Evolutionary conservation across 2,329 filamentous ascomycete species (phyloP).

Genomic region (Microdochium paspali): DNA sequence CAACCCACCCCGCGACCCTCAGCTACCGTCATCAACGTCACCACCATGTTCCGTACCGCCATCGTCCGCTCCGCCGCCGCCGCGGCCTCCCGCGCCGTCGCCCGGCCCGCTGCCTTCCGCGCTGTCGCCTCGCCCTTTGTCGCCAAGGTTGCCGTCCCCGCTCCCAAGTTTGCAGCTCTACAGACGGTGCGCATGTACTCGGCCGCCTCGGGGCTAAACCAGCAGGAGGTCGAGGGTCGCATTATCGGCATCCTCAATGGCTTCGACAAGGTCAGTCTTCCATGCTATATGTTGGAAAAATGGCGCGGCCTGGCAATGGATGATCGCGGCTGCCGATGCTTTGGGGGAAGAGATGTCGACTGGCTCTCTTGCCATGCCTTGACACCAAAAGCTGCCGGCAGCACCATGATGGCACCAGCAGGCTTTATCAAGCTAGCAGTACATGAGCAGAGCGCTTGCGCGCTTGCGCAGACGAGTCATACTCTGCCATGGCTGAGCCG

Average conservation of each 20-base stretch:
- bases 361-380: too few relatives aligned
- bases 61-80: constrained; percentile 71
- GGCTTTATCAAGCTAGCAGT: too few relatives aligned
- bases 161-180: constrained; percentile 46
- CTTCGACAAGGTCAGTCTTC: constrained; percentile 76
- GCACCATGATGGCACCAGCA: too few relatives aligned
- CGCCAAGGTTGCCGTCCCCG: constrained; percentile 50
- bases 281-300: too few relatives aligned
- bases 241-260: constrained; percentile 90
- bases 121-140: constrained; percentile 44
- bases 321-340: too few relatives aligned
- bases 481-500: too few relatives aligned
- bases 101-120: constrained; percentile 48
- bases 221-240: constrained; percentile 80
- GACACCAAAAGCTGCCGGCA: too few relatives aligned
- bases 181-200: constrained; percentile 78
- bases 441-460: too few relatives aligned
- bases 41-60: constrained; percentile 82
- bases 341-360: too few relatives aligned
- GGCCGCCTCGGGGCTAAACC: constrained; percentile 65
- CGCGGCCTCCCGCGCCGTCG: constrained; percentile 41
- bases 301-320: too few relatives aligned
- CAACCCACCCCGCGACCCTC: background rate
- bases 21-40: constrained; percentile 7
- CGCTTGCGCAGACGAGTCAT: too few relatives aligned